These are phyloP conservation scores for Rhododendron ferrugineum DNA, from an alignment of 148 eudicot genomes.

Conservation along the genomic window DNA sequence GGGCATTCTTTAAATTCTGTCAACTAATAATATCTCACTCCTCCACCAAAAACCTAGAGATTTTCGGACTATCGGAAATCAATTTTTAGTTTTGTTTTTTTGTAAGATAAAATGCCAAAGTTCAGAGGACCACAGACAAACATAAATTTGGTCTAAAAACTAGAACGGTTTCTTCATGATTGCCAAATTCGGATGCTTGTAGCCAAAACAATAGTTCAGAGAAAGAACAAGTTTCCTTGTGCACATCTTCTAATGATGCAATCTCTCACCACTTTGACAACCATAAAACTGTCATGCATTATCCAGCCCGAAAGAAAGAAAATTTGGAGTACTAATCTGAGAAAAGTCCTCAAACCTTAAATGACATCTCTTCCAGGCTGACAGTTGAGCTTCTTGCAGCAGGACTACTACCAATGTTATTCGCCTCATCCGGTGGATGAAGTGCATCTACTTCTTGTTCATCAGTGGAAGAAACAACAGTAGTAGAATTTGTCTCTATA, in stretches of 20 bases:
- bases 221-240: background rate
- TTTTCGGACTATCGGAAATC: background rate
- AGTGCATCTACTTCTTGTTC: conserved; percentile 24
- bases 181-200: background rate
- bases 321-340: background rate
- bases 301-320: background rate
- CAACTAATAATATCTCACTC: background rate
- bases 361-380: conserved; percentile 44
- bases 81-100: background rate
- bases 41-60: background rate
- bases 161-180: background rate
- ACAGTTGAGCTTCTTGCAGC: conserved; percentile 26
- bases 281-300: background rate
- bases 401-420: conserved; percentile 18
- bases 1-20: background rate
- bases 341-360: conserved; percentile 50
- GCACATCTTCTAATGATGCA: background rate
- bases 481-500: conserved; percentile 22
- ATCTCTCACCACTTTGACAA: background rate
- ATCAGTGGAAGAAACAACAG: conserved; percentile 23
- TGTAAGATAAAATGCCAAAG: no score
- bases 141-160: no score
- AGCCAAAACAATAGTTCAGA: background rate
- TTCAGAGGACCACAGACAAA: background rate
- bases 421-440: conserved; percentile 28